Conservation (phyloP, 148 eudicot genomes). For the Rhododendron ferrugineum region DNA sequence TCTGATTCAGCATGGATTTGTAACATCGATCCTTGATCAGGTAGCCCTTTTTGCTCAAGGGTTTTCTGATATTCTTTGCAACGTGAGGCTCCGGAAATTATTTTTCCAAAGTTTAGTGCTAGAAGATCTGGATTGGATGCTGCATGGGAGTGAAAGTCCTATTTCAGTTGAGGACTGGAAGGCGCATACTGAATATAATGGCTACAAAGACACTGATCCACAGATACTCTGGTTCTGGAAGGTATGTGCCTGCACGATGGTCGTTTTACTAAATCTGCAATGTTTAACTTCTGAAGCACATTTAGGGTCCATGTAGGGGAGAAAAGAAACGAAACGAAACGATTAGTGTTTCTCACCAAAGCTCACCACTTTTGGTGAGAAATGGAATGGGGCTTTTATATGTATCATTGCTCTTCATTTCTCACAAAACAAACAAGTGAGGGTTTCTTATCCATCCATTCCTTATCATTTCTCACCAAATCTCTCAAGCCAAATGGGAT, state of each 20-base stretch:
- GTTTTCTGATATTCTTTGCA: slow-evolving; percentile 60
- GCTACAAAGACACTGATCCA: slow-evolving; percentile 61
- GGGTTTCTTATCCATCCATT: neutral
- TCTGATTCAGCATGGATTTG: slow-evolving; percentile 66
- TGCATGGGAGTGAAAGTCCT: slow-evolving; percentile 64
- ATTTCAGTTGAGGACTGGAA: slow-evolving; percentile 88
- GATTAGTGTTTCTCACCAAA: neutral
- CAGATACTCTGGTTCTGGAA: slow-evolving; percentile 93
- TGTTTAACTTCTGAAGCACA: neutral
- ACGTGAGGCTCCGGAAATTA: slow-evolving; percentile 12
- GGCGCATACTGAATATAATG: slow-evolving; percentile 77
- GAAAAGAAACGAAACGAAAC: neutral
- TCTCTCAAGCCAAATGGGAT: neutral
- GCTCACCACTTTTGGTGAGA: neutral
- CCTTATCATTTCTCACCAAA: neutral
- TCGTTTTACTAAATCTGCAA: neutral
- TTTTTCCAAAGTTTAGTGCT: slow-evolving; percentile 69
- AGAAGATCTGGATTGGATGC: slow-evolving; percentile 79
- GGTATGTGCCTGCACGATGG: slow-evolving; percentile 41
- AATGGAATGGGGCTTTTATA: neutral
- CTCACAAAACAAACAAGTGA: neutral
- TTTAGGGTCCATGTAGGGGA: neutral
- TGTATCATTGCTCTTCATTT: neutral
- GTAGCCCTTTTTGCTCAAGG: slow-evolving; percentile 64
- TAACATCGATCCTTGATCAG: slow-evolving; percentile 57